phyloP scores from a whole-genome alignment of 2,329 filamentous ascomycete species.

The Rhinocladiella mackenziei region DNA sequence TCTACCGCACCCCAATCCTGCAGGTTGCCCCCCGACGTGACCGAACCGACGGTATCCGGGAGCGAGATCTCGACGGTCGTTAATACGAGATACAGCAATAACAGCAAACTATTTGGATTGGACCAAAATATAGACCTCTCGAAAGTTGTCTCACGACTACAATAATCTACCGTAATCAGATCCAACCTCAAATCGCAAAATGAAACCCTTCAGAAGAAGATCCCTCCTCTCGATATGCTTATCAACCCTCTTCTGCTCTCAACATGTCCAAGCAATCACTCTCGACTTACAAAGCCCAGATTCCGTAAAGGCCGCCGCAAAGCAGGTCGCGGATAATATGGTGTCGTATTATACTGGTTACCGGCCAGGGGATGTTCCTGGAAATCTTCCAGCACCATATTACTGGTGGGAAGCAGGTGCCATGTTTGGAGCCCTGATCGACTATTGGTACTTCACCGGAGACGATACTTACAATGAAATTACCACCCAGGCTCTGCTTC shows the following conservation, averaged over 20 bases:
- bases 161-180: neutral
- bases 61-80: too few relatives aligned
- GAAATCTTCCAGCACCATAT: conserved; percentile 50
- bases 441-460: conserved; percentile 81
- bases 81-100: too few relatives aligned
- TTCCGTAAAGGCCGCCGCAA: conserved; percentile 47
- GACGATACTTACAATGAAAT: conserved; percentile 68
- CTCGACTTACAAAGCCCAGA: conserved; percentile 32
- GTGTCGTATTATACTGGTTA: conserved; percentile 52
- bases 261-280: conserved; percentile 24
- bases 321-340: conserved; percentile 45
- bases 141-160: too few relatives aligned
- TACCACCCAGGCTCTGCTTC: conserved; percentile 64
- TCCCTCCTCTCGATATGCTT: conserved; percentile 6
- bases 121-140: too few relatives aligned
- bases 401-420: conserved; percentile 71
- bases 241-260: conserved; percentile 15
- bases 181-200: conserved; percentile 4
- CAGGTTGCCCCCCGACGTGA: too few relatives aligned
- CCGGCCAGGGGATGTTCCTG: conserved; percentile 47
- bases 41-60: too few relatives aligned
- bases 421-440: conserved; percentile 65
- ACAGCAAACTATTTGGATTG: too few relatives aligned
- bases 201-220: conserved; percentile 24
- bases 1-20: too few relatives aligned